Base-by-base conservation (phyloP, 495 filamentous ascomycete genomes). In the Penicillium argentinense region DNA sequence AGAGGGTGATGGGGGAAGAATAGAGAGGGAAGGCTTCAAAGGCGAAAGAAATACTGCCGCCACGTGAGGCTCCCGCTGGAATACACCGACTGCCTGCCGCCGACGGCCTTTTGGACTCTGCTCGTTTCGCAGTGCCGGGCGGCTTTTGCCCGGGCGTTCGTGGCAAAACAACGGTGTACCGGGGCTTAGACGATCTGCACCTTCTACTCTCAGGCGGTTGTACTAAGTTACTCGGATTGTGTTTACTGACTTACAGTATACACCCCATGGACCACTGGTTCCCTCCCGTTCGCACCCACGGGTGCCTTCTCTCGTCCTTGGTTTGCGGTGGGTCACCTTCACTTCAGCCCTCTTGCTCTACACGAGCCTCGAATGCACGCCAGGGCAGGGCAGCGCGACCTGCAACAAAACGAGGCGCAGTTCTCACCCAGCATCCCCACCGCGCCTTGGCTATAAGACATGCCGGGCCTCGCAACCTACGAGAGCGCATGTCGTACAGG, bases 161-260 rank as follows among this genome's bases (percentile, higher is more conserved):
- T 44, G 48, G 48, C 41, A 34, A 47, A 41, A 18, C 29, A 37
- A 34, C 37, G 49, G 42, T 52, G 38, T 29, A 29, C 13, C 3
- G 19, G 41, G 37, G 42, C 49, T 34, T 21, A 36, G 38, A 33
- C 16, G 7, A 36, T 36, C 33, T 36, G 16, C 7, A 33, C 17
- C 29, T 7, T 7, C 13, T 17, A 16, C 13, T 33, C 29, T 16
- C 28, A n/a, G n/a, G n/a, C n/a, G n/a, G n/a, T n/a, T n/a, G n/a
- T n/a, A n/a, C n/a, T n/a, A n/a, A n/a, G n/a, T n/a, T n/a, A n/a
- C n/a, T n/a, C n/a, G n/a, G n/a, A n/a, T 9, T 32, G n/a, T 33
- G 33, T 36, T 36, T 36, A 36, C 33, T 36, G 2, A 11, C 1
- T 36, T 18, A 12, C 28, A 7, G 28, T 30, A 36, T 18, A 33